phyloP scores from a whole-genome alignment of 495 filamentous ascomycete genomes.

The Penicillium salamii region DNA sequence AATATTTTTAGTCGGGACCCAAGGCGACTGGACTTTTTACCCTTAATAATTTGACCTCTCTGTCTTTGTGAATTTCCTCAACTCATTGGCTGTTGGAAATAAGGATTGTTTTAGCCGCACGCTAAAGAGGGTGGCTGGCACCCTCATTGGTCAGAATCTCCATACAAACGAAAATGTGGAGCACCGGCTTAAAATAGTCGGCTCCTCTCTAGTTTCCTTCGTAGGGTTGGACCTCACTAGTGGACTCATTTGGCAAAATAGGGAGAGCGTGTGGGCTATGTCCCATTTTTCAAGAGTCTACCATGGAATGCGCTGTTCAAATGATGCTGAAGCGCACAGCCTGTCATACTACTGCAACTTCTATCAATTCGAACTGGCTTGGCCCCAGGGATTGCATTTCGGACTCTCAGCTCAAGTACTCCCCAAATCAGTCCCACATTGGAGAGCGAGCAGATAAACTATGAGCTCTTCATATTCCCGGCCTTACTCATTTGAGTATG shows the following conservation, averaged over 20 bases:
- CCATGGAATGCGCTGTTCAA: background rate
- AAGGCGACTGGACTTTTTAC: background rate
- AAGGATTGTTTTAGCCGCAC: background rate
- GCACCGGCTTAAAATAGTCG: slow-evolving; percentile 5
- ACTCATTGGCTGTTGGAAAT: background rate
- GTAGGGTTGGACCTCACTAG: no score
- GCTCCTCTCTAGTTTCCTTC: no score
- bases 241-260: no score
- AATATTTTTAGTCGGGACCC: background rate
- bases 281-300: no score
- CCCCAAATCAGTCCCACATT: background rate
- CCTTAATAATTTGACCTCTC: no score
- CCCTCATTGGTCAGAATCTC: background rate
- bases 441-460: background rate
- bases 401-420: background rate
- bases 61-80: no score
- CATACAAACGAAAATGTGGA: background rate
- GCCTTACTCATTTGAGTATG: background rate
- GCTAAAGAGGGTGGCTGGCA: background rate
- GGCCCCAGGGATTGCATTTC: background rate
- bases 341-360: slow-evolving; percentile 1
- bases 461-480: background rate
- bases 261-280: background rate
- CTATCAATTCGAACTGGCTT: slow-evolving; percentile 3
- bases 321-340: background rate